These are phyloP conservation scores for Carnegiea gigantea DNA, from an alignment of 179 eudicot genomes.

Conservation along the genomic window DNA sequence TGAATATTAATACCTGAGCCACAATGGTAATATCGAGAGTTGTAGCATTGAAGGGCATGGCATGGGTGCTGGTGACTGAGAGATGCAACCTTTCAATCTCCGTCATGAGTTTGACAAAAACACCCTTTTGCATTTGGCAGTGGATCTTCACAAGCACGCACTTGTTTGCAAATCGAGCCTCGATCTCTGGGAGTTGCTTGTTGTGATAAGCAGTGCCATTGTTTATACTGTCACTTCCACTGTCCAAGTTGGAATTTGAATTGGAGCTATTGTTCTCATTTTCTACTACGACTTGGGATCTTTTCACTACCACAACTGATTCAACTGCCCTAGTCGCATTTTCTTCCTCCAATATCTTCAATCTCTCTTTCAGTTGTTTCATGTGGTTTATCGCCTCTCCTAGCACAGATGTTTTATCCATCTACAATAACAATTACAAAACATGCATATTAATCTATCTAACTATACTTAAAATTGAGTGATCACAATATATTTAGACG, in stretches of 20 bases:
- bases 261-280: neutral
- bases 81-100: slow-evolving; percentile 7
- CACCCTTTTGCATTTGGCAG: neutral
- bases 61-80: neutral
- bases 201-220: neutral
- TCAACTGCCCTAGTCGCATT: slow-evolving; percentile 24
- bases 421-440: neutral
- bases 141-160: slow-evolving; percentile 6
- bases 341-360: slow-evolving; percentile 34
- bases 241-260: no score
- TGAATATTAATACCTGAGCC: slow-evolving; percentile 3
- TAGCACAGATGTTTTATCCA: slow-evolving; percentile 41
- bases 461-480: no score
- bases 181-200: slow-evolving; percentile 10
- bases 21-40: neutral
- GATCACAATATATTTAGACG: no score
- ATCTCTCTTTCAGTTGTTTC: slow-evolving; percentile 44
- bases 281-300: slow-evolving; percentile 14
- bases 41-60: neutral
- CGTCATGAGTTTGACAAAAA: slow-evolving; percentile 1
- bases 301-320: slow-evolving; percentile 30
- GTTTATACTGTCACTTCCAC: no score
- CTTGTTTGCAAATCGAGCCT: neutral
- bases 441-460: no score
- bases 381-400: slow-evolving; percentile 44